These are phyloP conservation scores for Suillus variegatus DNA, from an alignment of 768 basidiomycete species.

Conservation along the genomic window DNA sequence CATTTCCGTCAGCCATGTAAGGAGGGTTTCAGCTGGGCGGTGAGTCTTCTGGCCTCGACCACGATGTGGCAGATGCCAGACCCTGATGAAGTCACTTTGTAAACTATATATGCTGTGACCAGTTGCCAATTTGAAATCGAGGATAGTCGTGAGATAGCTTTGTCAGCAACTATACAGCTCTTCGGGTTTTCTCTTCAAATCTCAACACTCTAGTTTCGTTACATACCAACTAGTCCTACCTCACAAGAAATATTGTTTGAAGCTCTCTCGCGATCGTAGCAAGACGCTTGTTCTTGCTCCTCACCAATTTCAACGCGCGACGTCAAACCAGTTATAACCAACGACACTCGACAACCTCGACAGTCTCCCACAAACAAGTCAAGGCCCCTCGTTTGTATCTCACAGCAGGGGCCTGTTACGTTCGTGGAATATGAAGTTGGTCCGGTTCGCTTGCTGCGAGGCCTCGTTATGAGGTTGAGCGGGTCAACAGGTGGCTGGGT, in stretches of 20 bases:
- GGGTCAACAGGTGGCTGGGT: slow-evolving; percentile 45
- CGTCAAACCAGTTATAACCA: not conserved
- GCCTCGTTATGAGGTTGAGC: slow-evolving; percentile 58
- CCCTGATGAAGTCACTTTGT: not conserved
- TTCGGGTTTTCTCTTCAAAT: not conserved
- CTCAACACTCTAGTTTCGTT: not conserved
- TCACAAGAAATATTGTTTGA: not conserved
- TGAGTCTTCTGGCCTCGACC: not conserved
- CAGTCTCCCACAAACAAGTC: slow-evolving; percentile 52
- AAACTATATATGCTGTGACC: no score
- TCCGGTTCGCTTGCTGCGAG: slow-evolving; percentile 43
- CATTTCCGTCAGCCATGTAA: not conserved
- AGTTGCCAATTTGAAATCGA: no score
- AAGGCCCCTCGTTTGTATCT: slow-evolving; percentile 51
- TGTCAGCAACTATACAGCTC: slow-evolving; percentile 25
- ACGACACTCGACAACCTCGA: not conserved
- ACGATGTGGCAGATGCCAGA: no score
- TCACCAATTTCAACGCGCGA: not conserved
- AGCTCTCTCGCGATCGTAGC: not conserved
- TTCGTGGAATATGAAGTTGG: slow-evolving; percentile 61
- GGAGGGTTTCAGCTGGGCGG: not conserved
- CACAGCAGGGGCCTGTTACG: slow-evolving; percentile 68
- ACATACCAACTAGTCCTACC: not conserved
- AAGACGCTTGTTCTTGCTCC: not conserved
- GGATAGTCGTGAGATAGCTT: slow-evolving; percentile 20